A percentile compares a stretch with the other conserved stretches of the same genome.
These are phyloP conservation scores for Fusarium sp. DNA, from an alignment of 2,329 filamentous ascomycete genomes.

Conservation along the genomic window DNA sequence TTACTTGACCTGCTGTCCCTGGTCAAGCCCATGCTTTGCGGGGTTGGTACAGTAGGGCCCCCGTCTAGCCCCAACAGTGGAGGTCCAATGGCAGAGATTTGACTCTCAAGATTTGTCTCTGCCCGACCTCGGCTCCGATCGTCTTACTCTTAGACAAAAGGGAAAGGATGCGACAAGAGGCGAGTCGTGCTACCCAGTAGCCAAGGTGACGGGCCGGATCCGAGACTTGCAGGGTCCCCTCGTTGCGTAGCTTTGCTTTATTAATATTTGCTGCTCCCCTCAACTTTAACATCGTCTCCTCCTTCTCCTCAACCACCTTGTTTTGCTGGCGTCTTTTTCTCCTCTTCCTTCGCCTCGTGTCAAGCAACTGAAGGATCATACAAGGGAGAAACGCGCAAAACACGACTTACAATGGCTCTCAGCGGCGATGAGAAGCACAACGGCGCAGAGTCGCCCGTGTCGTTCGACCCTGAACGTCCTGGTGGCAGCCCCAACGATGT, in stretches of 20 bases:
- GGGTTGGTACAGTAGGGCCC: conserved; percentile 18
- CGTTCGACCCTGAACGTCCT: conserved; percentile 43
- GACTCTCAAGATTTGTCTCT: background rate
- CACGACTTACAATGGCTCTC: conserved; percentile 31
- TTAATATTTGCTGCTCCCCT: background rate
- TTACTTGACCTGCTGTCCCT: conserved; percentile 10
- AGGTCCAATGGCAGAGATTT: too few relatives aligned
- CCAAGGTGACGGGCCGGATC: conserved; percentile 23
- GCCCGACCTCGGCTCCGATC: conserved; percentile 42
- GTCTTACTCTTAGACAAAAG: background rate
- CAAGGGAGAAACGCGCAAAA: conserved; percentile 1
- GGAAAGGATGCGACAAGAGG: too few relatives aligned
- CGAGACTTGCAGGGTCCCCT: conserved; percentile 28
- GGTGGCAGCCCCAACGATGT: conserved; percentile 21
- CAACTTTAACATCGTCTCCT: background rate
- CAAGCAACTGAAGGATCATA: conserved; percentile 1
- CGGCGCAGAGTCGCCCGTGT: conserved; percentile 42
- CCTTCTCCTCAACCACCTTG: too few relatives aligned
- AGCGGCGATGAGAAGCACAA: conserved; percentile 34
- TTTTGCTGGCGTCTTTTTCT: too few relatives aligned
- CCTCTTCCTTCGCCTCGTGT: background rate
- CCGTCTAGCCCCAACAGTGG: background rate
- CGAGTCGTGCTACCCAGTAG: conserved; percentile 14
- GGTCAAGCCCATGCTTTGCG: conserved; percentile 34
- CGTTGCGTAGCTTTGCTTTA: background rate